These are phyloP conservation scores for Odonthalia washingtoniensis DNA, from an alignment of 31 red algal genomes.

Conservation along the genomic window DNA sequence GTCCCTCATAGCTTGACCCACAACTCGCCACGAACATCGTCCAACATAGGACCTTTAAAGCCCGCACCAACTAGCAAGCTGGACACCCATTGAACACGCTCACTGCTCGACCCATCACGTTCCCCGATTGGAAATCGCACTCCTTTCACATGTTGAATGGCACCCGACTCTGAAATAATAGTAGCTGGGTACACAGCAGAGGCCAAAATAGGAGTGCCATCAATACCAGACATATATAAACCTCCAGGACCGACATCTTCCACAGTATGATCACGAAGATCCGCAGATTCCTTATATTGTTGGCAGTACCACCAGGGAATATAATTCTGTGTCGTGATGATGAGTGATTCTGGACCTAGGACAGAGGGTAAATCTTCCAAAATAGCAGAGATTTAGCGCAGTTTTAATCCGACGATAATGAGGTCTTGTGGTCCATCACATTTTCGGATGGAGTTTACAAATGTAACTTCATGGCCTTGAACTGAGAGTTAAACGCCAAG, in stretches of 20 bases:
- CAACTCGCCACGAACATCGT: conserved; percentile 76
- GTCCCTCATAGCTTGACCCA: conserved; percentile 90
- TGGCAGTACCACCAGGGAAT: conserved; percentile 94
- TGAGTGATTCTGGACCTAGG: conserved; percentile 41
- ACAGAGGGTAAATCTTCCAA: conserved; percentile 45
- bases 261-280: conserved; percentile 51
- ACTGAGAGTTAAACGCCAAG: conserved; percentile 79
- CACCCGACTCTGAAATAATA: conserved; percentile 57
- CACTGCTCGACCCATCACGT: conserved; percentile 46
- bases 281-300: conserved; percentile 47
- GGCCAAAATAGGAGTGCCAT: conserved; percentile 59
- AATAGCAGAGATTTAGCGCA: conserved; percentile 67
- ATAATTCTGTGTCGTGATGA: conserved; percentile 75
- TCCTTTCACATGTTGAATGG: conserved; percentile 73
- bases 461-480: conserved; percentile 63
- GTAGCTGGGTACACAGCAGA: conserved; percentile 84
- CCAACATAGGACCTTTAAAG: conserved; percentile 76
- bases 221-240: conserved; percentile 56
- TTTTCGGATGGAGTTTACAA: conserved; percentile 43
- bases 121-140: conserved; percentile 85
- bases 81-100: conserved; percentile 60
- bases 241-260: conserved; percentile 72
- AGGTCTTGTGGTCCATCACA: conserved; percentile 57
- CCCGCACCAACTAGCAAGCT: conserved; percentile 72
- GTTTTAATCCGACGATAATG: conserved; percentile 76